Conservation (phyloP, 768 basidiomycete species). For the Collybia sordida region DNA sequence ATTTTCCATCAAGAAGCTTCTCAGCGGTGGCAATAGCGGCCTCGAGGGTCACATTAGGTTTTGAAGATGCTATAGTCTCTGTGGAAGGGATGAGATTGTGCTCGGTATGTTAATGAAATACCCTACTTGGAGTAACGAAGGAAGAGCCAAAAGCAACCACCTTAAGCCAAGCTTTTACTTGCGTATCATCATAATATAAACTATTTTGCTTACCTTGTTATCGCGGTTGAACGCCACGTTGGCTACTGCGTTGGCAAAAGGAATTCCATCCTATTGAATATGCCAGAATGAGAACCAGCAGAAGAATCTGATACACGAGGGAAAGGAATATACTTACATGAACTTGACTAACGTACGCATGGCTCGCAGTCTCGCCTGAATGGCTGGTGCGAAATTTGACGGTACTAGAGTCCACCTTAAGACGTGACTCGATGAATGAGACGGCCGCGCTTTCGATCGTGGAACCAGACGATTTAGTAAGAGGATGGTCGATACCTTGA, state of each 20-base stretch:
- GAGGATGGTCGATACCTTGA: constrained; percentile 27
- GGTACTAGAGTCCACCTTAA: constrained; percentile 14
- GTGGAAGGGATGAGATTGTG: background rate
- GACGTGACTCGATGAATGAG: constrained; percentile 22
- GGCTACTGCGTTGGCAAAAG: constrained; percentile 18
- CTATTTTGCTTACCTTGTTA: constrained; percentile 7
- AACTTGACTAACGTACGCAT: constrained; percentile 20
- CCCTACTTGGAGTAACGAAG: constrained; percentile 40
- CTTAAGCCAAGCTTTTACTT: constrained; percentile 23
- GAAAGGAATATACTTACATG: constrained; percentile 12
- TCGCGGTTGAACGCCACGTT: constrained; percentile 14
- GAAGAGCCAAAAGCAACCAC: constrained; percentile 45
- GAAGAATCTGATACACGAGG: background rate
- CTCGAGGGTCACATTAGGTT: constrained; percentile 31
- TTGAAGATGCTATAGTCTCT: constrained; percentile 29
- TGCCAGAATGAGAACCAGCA: background rate
- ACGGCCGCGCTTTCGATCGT: constrained; percentile 21
- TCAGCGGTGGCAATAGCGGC: constrained; percentile 39
- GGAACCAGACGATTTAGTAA: constrained; percentile 21
- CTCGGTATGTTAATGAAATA: background rate
- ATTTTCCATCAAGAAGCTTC: constrained; percentile 33
- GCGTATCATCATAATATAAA: background rate
- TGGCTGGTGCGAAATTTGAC: constrained; percentile 16
- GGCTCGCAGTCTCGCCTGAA: constrained; percentile 13
- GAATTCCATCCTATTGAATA: constrained; percentile 13